Evolutionary conservation across 1,139 yeast genomes (phyloP), one percentile per base, ranked within the genome.

Genomic region (Nadsonia commutata): DNA sequence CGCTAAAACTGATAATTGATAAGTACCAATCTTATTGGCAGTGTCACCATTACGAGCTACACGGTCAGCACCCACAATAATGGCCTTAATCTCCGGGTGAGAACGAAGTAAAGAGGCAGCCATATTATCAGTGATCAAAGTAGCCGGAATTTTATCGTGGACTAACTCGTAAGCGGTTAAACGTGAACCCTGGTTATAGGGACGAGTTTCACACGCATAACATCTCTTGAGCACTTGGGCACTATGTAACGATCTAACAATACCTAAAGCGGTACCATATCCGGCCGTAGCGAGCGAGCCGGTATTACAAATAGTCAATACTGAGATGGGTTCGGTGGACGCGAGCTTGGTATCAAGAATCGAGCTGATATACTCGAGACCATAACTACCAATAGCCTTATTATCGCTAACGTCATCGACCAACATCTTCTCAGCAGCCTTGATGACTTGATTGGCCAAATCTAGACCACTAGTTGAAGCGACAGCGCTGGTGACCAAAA

Each of bases 11-110:
- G 96, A 81, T 51, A 90, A 66, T 63, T 88, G 96, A 62, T 75
- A 82, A 0, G 97, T 90, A n/a, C 98, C 98, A 47, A 90, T 90
- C 63, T 90, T 90, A 65, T 90, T 90, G 1, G 97, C 97, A 20
- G 95, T 77, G 57, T 90, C 98, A 45, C 98, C 98, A 60, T 86
- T 63, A 11, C 52, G 52, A 2, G 88, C 96, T 33, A 90, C 80
- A 59, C 98, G 74, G 59, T 90, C 98, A n/a, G 97, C 96, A 39
- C 98, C 98, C n/a, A 83, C 97, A 43, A 90, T 84, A 23, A 88
- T 80, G 42, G 86, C 84, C 58, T 80, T 81, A 44, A 90, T 75
- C 37, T 58, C 60, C 1, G 82, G 94, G 56, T 46, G 63, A 42
- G 50, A 46, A 11, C 62, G 51, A 43, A 88, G 68, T 47, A 86